Conservation (phyloP, 2,329 filamentous ascomycete species). For the Trichoderma cornu-damae region DNA sequence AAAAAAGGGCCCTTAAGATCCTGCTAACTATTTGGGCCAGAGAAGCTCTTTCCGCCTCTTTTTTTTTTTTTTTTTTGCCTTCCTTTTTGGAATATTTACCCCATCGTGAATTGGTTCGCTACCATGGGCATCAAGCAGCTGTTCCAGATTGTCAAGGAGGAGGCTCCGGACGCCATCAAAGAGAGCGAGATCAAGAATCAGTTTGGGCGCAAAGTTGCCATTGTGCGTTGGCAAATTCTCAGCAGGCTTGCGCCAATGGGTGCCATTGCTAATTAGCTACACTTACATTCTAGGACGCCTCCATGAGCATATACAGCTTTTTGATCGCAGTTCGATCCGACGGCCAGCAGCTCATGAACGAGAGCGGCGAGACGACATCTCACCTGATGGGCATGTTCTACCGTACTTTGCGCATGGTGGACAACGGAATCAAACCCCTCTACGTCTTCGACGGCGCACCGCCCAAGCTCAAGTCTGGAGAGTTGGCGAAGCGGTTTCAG, state of each 20-base stretch:
- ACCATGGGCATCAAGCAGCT: slow-evolving; percentile 66
- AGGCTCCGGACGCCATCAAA: slow-evolving; percentile 93
- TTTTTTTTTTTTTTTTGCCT: neutral
- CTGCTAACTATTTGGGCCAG: neutral
- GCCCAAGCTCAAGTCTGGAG: slow-evolving; percentile 94
- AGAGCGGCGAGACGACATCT: slow-evolving; percentile 92
- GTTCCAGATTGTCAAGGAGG: slow-evolving; percentile 78
- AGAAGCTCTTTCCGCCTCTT: neutral
- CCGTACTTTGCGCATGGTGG: slow-evolving; percentile 93
- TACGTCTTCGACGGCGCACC: slow-evolving; percentile 98
- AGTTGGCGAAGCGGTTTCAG: slow-evolving; percentile 92
- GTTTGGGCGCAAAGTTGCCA: slow-evolving; percentile 96
- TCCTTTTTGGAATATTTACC: neutral
- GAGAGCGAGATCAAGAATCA: slow-evolving; percentile 98
- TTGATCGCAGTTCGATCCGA: slow-evolving; percentile 95
- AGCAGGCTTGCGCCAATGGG: neutral
- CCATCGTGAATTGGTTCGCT: slow-evolving; percentile 17
- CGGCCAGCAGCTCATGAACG: slow-evolving; percentile 92
- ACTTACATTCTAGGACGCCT: slow-evolving; percentile 41
- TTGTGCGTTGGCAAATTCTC: slow-evolving; percentile 55
- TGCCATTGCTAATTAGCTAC: neutral
- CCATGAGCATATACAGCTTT: slow-evolving; percentile 99
- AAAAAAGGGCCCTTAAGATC: neutral
- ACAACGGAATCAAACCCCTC: slow-evolving; percentile 97
- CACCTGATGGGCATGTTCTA: slow-evolving; percentile 99